These are phyloP conservation scores for Ganoderma meredithae DNA, from an alignment of 1,284 basidiomycete genomes.

Conservation along the genomic window DNA sequence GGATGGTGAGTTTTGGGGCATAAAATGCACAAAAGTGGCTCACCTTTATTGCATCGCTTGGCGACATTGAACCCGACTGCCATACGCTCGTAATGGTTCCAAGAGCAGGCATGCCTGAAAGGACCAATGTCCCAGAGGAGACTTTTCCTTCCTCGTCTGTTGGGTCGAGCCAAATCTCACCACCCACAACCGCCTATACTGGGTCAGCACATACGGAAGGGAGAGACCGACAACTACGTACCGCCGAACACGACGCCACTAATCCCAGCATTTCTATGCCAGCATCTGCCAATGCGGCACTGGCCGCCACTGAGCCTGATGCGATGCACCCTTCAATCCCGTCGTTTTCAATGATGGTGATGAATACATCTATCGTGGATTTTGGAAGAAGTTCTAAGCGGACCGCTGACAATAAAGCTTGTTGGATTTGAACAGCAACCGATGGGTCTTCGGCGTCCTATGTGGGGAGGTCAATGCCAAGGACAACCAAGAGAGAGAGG, in stretches of 20 bases:
- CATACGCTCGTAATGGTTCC: constrained; percentile 84
- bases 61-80: constrained; percentile 74
- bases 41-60: constrained; percentile 61
- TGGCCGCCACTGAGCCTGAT: constrained; percentile 87
- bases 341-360: constrained; percentile 92
- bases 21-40: constrained; percentile 35
- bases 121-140: constrained; percentile 69
- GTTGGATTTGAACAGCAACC: constrained; percentile 84
- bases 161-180: constrained; percentile 81
- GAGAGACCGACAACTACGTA: constrained; percentile 49
- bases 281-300: constrained; percentile 88
- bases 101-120: constrained; percentile 92
- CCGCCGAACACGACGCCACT: constrained; percentile 80
- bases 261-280: constrained; percentile 90
- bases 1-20: constrained; percentile 12
- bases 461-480: constrained; percentile 19
- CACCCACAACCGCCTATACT: constrained; percentile 59
- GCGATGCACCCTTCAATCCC: constrained; percentile 87
- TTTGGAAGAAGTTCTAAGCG: constrained; percentile 93
- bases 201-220: constrained; percentile 17
- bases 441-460: constrained; percentile 95
- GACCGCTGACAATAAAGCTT: constrained; percentile 87
- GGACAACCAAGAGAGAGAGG: constrained; percentile 11
- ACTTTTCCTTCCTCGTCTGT: constrained; percentile 67
- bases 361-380: constrained; percentile 90